phyloP scores from a whole-genome alignment of 176 grass and related monocot genomes.

The Oryza coarctata region DNA sequence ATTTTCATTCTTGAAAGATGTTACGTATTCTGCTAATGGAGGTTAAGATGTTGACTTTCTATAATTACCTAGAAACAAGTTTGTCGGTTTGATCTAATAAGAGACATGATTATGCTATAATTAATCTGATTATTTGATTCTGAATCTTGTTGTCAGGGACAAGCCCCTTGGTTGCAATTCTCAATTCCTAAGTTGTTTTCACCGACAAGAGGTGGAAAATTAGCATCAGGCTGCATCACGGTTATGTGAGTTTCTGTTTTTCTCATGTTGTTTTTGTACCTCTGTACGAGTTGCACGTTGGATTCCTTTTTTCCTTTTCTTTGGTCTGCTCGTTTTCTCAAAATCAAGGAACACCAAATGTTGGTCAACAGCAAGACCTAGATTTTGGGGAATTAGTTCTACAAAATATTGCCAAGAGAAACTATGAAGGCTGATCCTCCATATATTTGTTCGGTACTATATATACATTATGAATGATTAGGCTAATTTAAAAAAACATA shows the following conservation, averaged over 20 bases:
- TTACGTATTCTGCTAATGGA: neutral
- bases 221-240: conserved; percentile 9
- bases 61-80: neutral
- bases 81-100: neutral
- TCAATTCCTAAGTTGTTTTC: conserved; percentile 30
- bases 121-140: neutral
- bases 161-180: neutral
- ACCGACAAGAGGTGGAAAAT: conserved; percentile 29
- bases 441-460: neutral
- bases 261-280: neutral
- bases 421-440: neutral
- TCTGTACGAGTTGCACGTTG: neutral
- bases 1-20: neutral
- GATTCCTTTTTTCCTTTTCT: neutral
- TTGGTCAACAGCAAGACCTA: conserved; percentile 13
- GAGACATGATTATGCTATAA: neutral
- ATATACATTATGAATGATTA: too few species aligned
- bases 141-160: neutral
- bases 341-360: neutral
- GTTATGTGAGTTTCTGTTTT: conserved; percentile 7
- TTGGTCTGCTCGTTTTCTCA: conserved; percentile 19
- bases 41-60: neutral
- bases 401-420: neutral
- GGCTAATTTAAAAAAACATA: too few species aligned
- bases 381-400: neutral